A percentile compares a stretch with the other conserved stretches of the same genome.
phyloP scores from a whole-genome alignment of 2,329 filamentous ascomycete genomes.

The Amauroascus niger region DNA sequence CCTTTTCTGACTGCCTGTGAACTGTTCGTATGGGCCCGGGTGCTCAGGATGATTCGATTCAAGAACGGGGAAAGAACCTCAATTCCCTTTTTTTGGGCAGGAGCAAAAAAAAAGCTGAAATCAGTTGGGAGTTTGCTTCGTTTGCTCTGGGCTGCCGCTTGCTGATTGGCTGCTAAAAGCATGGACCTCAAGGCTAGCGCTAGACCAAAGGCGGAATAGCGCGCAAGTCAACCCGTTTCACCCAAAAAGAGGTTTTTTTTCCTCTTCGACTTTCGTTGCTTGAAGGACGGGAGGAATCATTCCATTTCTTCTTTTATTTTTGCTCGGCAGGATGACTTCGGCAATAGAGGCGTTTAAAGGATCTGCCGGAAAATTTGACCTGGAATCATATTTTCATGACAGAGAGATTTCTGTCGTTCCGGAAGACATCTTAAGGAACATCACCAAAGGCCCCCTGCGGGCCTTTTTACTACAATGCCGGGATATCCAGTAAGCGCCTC shows the following conservation, averaged over 20 bases:
- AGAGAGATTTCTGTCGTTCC: conserved; percentile 7
- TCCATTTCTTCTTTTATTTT: not conserved
- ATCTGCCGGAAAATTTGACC: not conserved
- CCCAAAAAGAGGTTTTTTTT: not conserved
- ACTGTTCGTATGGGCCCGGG: not conserved
- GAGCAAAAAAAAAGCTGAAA: conserved; percentile 7
- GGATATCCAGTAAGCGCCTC: conserved; percentile 12
- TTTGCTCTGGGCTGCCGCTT: not conserved
- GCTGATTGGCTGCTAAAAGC: not conserved
- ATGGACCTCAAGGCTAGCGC: not conserved
- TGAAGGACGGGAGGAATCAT: not conserved
- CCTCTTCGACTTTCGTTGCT: not conserved
- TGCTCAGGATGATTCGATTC: no score
- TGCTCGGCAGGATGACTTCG: not conserved
- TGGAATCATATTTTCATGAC: not conserved
- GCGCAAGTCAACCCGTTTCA: not conserved
- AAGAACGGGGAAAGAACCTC: not conserved
- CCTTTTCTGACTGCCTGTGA: not conserved
- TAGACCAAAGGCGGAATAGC: not conserved
- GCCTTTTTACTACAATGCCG: conserved; percentile 8
- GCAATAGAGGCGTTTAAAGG: not conserved
- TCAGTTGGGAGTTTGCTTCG: not conserved
- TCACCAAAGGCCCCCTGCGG: conserved; percentile 15
- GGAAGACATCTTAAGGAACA: conserved; percentile 6
- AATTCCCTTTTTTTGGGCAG: not conserved